Base-by-base conservation (phyloP, 495 filamentous ascomycete genomes). In the Penicillium coffeae region DNA sequence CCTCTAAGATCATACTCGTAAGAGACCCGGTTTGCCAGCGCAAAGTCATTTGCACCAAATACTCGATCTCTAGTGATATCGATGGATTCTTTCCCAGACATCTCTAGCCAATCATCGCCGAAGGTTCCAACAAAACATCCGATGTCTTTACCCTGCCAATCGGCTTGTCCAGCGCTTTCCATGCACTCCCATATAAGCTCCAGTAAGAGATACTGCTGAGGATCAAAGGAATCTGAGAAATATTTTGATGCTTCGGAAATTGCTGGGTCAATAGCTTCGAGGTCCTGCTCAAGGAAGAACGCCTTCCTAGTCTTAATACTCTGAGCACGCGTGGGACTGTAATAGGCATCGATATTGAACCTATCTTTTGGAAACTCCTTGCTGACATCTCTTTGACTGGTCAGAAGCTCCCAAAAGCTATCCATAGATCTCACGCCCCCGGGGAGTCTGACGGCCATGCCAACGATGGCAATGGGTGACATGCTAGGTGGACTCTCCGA, bases 141-240 rank as follows among this genome's bases (percentile, higher is more conserved):
- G 45, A 49, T 73, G 21, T 43, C 30, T 9, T 30, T 62, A 1
- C 78, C 77, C 65, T 71, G 0, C 72, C 51, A 19, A 74, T 67
- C 0, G 62, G 43, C 8, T 65, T 76, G 69, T 0, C 80, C 80
- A 0, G 68, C 70, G 30, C 59, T 63, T 39, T 74, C 70, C 15
- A 74, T 43, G 20, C 58, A 59, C 34, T 74, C 69, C 34, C 50
- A 57, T 0, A 73, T 62, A 0, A 75, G 69, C 49, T 86, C 81
- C 0, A 85, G 64, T 0, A 86, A 55, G 6, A 75, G 56, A 0
- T 80, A 52, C 43, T 83, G 80, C 18, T 81, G 75, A 0, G 83
- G 83, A 46, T 85, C 80, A 56, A 83, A 72, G n/a, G n/a, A n/a
- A n/a, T n/a, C 0, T 56, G 55, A 51, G 71, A 72, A 5, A 70